These are phyloP conservation scores for Marchantia polymorpha DNA, from an alignment of 225 moss, liverwort and hornwort species.

Conservation along the genomic window DNA sequence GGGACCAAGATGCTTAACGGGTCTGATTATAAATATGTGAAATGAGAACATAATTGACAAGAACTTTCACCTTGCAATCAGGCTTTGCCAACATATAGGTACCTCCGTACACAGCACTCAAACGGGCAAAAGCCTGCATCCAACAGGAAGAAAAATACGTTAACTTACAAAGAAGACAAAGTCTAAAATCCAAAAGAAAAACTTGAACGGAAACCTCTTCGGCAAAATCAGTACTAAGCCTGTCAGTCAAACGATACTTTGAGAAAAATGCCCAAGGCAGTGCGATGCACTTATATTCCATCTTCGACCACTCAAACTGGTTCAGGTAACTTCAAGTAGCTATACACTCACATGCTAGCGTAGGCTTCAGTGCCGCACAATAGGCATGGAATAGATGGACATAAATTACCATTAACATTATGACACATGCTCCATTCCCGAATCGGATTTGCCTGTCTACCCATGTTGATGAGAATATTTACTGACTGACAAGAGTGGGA, in stretches of 20 bases:
- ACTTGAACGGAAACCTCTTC: background rate
- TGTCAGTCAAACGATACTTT: background rate
- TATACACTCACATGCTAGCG: background rate
- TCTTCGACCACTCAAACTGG: background rate
- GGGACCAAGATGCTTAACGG: no score
- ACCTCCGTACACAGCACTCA: slow-evolving; percentile 97
- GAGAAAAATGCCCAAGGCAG: background rate
- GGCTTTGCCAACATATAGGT: slow-evolving; percentile 98
- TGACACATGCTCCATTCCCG: background rate
- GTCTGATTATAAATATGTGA: no score
- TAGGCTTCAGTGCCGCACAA: background rate
- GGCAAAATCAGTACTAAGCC: background rate
- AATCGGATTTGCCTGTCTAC: no score
- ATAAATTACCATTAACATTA: background rate
- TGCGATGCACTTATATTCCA: background rate
- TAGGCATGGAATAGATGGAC: background rate
- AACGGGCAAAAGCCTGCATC: slow-evolving; percentile 86
- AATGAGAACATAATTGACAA: background rate
- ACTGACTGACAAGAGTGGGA: no score
- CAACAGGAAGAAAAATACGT: background rate
- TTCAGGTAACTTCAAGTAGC: background rate
- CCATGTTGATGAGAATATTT: no score
- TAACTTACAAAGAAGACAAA: background rate
- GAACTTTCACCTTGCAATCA: slow-evolving; percentile 74
- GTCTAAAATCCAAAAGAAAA: background rate